phyloP scores from a whole-genome alignment of 2,329 filamentous ascomycete genomes.

The Neurospora crassa region DNA sequence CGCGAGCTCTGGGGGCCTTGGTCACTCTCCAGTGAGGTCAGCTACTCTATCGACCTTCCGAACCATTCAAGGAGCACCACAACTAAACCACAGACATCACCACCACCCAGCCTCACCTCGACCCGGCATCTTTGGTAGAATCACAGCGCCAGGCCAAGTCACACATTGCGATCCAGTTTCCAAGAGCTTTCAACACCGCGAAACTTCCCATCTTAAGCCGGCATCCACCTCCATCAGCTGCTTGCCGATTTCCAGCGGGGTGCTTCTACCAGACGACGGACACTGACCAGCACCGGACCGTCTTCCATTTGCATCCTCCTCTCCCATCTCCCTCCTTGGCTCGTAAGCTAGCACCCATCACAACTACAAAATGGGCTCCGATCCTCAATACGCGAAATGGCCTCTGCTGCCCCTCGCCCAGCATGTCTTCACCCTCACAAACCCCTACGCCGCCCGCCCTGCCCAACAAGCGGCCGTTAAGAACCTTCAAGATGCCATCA shows the following conservation, averaged over 20 bases:
- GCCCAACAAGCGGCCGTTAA: constrained; percentile 64
- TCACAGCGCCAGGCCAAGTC: neutral
- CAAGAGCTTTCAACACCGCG: neutral
- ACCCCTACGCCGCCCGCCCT: constrained; percentile 58
- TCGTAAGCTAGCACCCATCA: neutral
- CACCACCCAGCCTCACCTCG: neutral
- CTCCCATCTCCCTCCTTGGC: neutral
- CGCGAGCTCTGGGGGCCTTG: neutral
- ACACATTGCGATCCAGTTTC: neutral
- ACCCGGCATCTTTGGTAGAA: neutral
- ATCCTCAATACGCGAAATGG: constrained; percentile 80
- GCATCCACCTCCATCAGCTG: neutral
- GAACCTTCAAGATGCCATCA: constrained; percentile 71
- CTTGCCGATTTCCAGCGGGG: neutral
- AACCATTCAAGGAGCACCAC: neutral
- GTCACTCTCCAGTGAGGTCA: neutral
- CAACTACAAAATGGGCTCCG: constrained; percentile 51
- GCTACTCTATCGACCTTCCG: neutral
- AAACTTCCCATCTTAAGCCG: neutral
- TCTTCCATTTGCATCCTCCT: neutral
- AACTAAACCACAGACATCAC: neutral
- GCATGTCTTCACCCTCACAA: constrained; percentile 80
- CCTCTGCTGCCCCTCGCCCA: constrained; percentile 73
- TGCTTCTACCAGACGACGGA: neutral
- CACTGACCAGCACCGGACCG: neutral